Conservation (phyloP, 2,329 filamentous ascomycete species). For the Truncatella angustata region DNA sequence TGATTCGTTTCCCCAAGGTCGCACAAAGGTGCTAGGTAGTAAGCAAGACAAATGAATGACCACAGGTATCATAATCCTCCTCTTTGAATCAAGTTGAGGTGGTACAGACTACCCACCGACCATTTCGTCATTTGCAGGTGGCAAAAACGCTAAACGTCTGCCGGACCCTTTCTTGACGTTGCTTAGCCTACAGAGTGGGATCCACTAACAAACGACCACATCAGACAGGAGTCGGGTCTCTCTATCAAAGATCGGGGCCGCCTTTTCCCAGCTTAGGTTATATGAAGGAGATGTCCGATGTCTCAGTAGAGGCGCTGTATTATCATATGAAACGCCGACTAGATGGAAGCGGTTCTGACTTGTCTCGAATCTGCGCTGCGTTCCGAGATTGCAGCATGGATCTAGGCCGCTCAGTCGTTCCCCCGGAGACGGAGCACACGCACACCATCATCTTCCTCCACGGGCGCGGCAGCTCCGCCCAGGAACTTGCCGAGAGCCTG, state of each 20-base stretch:
- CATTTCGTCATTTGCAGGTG: neutral
- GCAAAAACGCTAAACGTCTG: neutral
- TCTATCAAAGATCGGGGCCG: neutral
- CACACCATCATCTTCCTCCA: constrained; percentile 46
- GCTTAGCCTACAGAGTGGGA: neutral
- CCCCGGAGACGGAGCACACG: constrained; percentile 24
- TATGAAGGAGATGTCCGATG: neutral
- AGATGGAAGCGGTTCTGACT: neutral
- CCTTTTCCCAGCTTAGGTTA: neutral
- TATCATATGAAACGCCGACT: neutral
- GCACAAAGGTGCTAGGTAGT: neutral
- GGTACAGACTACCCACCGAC: neutral
- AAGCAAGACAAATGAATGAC: neutral
- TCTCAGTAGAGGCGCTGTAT: neutral
- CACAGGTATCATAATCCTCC: neutral
- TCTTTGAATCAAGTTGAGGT: neutral
- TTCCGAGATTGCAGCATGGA: constrained; percentile 2
- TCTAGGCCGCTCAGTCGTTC: constrained; percentile 7
- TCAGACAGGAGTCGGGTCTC: neutral
- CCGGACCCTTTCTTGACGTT: neutral
- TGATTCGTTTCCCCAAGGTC: neutral
- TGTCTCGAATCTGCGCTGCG: neutral
- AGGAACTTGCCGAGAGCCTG: constrained; percentile 31
- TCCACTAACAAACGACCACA: neutral
- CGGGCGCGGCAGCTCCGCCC: constrained; percentile 39